phyloP scores from a whole-genome alignment of 805 yeast genomes.

The Monosporozyma aquatica region DNA sequence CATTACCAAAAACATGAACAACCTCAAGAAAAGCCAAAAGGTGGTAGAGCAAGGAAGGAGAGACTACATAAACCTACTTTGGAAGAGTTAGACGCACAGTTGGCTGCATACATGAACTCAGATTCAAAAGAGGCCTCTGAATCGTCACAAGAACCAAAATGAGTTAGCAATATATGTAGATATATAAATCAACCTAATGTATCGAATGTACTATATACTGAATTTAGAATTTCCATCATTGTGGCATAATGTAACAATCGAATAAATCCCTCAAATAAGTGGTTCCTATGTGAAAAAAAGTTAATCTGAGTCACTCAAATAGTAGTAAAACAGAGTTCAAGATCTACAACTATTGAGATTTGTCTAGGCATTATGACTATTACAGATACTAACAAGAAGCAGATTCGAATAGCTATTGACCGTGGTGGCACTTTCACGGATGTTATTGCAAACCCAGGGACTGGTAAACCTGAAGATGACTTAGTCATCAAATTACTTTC shows the following conservation, averaged over 20 bases:
- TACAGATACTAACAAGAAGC: background rate
- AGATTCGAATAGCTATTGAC: constrained; percentile 37
- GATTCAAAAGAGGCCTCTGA: background rate
- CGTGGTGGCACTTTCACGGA: constrained; percentile 94
- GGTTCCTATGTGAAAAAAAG: background rate
- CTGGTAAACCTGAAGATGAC: constrained; percentile 44
- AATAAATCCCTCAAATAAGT: no score
- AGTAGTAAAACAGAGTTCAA: no score
- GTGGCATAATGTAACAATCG: no score
- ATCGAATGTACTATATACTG: background rate
- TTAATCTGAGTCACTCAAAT: background rate
- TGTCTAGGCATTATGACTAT: background rate
- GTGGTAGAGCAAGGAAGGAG: background rate
- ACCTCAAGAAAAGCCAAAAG: background rate
- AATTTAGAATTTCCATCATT: no score
- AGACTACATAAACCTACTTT: constrained; percentile 10
- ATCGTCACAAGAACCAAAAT: no score
- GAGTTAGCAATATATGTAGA: no score
- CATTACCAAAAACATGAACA: constrained; percentile 8
- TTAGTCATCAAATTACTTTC: constrained; percentile 70
- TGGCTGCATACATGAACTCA: constrained; percentile 27
- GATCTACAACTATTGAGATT: no score
- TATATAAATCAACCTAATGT: background rate
- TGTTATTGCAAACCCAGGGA: constrained; percentile 43
- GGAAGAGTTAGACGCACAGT: constrained; percentile 26